Base-by-base conservation (phyloP, 176 grass and related monocot species). In the Cenchrus fungigraminus region DNA sequence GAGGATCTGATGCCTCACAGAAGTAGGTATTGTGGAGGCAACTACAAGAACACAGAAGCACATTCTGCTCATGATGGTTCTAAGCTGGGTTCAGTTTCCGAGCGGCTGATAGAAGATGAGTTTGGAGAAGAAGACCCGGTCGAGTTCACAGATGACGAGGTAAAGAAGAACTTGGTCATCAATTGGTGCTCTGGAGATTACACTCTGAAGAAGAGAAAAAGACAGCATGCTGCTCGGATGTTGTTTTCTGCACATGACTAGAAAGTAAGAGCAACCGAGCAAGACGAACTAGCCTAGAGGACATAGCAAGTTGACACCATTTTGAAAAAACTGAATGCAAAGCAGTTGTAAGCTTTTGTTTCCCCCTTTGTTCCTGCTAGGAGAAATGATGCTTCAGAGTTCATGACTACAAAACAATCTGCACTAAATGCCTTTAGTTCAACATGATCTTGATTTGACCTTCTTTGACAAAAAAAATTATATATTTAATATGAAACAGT, bases 1-100 rank as follows among this genome's bases (percentile, higher is more conserved):
- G 71, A 74, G 29, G 79, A 86, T 56, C 57, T 89, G 31, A 89
- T 92, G 90, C 73, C 90, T 63, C 79, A 89, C 17, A 88, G 83
- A 78, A n/a, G 46, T 50, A 50, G 20, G 10, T 76, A 76, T 40
- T 8, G 9, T 51, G 28, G 56, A 47, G 53, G 43, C 0, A 28
- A 73, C n/a, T 73, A 61, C 55, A 73, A 51, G 56, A 63, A 29
- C 32, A 8, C 69, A 2, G 43, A 50, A 54, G n/a, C 56, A 2
- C 50, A 6, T 14, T 16, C 81, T 50, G 10, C 8, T 50, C 6
- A 13, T 65, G 76, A 29, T 9, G 22, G 37, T 6, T 49, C 76
- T 49, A 2, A 50, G 77, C 15, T 50, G 9, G 43, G 16, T 78
- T 62, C 76, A 79, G 59, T 28, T 46, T 64, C 43, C 2, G 15